Percentiles rank a stretch among this genome's conserved stretches.
Evolutionary conservation across 371 early-diverging fungal genomes (phyloP).

Genomic region (Mucor sp.): DNA sequence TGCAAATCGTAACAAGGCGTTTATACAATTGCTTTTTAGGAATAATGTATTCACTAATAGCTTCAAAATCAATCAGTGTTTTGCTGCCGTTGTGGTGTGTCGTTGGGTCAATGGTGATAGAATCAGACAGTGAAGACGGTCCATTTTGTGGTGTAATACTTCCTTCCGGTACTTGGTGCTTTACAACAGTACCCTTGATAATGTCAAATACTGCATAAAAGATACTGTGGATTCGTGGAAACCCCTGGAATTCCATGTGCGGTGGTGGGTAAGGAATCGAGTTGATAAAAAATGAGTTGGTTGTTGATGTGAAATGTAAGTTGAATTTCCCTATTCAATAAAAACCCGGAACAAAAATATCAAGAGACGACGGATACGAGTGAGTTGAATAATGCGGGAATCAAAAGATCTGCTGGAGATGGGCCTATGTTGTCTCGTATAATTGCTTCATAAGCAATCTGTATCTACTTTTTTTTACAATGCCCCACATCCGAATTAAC

Average conservation of each 20-base stretch:
- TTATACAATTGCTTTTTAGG: conserved; percentile 83
- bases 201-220: conserved; percentile 87
- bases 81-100: conserved; percentile 15
- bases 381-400: too few relatives aligned
- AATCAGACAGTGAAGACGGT: background rate
- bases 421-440: too few relatives aligned
- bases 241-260: conserved; percentile 63
- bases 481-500: too few relatives aligned
- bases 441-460: too few relatives aligned
- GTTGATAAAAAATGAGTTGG: background rate
- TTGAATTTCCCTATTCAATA: too few relatives aligned
- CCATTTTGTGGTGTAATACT: conserved; percentile 50
- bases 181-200: conserved; percentile 82
- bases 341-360: background rate
- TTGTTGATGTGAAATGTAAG: background rate
- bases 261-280: background rate
- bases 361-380: too few relatives aligned
- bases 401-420: too few relatives aligned
- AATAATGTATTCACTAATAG: conserved; percentile 87
- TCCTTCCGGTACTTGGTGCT: conserved; percentile 84
- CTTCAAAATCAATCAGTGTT: conserved; percentile 77
- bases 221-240: conserved; percentile 78
- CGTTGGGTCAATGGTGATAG: background rate
- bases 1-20: conserved; percentile 76
- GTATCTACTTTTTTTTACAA: too few relatives aligned